Evolutionary conservation across 2,329 filamentous ascomycete species (phyloP), one percentile per base, ranked within the genome.

Genomic region (Sarocladium strictum): DNA sequence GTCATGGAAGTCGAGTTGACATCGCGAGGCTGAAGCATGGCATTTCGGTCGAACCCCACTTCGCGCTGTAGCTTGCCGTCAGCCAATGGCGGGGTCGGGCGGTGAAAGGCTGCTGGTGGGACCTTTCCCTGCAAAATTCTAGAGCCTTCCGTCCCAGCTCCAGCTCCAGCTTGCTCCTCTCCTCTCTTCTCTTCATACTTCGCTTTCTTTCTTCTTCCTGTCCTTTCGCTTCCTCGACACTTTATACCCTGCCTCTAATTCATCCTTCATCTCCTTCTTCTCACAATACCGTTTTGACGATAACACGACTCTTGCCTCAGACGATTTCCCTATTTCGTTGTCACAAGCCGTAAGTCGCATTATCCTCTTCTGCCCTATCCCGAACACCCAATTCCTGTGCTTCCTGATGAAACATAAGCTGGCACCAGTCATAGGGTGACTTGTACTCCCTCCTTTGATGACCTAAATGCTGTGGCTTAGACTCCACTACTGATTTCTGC

Each of bases 351-450:
- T 51, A 51, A 51, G 47, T 51, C 40, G 24, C 40, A 43, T 24
- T 14, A 43, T 24, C 7, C 21, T n/a, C 35, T 5, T n/a, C 24
- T 23, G 6, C 6, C 40, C 21, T 15, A 12, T 19, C 12, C 43
- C n/a, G n/a, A 29, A 11, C 27, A n/a, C 12, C 43, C n/a, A n/a
- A 6, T 12, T 19, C 14, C 26, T 35, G 47, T 51, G 47, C 47
- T 53, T 40, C 50, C 33, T 53, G 50, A 53, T 53, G 50, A 53
- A 53, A 53, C 23, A 40, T 33, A 24, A 53, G 50, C 50, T 53
- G 50, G 50, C 50, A 53, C 50, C 50, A 53, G 50, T 53, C 50
- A 53, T 53, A 53, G 50, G 50, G 50, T 40, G 50, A 53, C 35
- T 53, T 53, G 50, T 53, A 38, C 50, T 53, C 50, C 32, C 50